Percentiles rank a stretch among this genome's conserved stretches.
These are phyloP conservation scores for Barnettozyma vustinii DNA, from an alignment of 805 yeast species.

Conservation along the genomic window DNA sequence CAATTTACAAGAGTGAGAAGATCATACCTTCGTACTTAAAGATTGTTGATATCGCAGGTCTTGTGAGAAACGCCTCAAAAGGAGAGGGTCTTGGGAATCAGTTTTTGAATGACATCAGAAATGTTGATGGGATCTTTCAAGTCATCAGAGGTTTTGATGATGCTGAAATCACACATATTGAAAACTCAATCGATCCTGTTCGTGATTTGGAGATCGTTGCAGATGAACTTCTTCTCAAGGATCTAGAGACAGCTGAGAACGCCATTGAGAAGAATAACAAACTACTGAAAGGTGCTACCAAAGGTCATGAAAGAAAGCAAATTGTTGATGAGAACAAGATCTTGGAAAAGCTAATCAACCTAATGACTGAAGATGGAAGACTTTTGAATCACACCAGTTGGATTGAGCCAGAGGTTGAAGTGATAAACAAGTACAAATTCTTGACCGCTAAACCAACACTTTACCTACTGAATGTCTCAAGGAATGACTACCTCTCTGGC, in stretches of 20 bases:
- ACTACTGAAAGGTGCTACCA: conserved; percentile 33
- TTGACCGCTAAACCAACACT: conserved; percentile 89
- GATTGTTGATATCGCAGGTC: conserved; percentile 76
- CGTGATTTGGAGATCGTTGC: conserved; percentile 71
- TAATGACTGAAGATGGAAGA: conserved; percentile 57
- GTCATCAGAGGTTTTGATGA: conserved; percentile 73
- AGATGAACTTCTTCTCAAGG: conserved; percentile 74
- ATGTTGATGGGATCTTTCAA: conserved; percentile 78
- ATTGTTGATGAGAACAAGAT: conserved; percentile 34
- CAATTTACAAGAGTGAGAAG: conserved; percentile 54
- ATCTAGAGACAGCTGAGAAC: conserved; percentile 62
- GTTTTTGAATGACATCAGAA: conserved; percentile 70
- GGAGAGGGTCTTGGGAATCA: conserved; percentile 85
- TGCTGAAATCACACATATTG: conserved; percentile 73
- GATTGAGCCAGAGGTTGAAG: conserved; percentile 58
- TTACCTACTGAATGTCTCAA: conserved; percentile 67
- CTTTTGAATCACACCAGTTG: conserved; percentile 57
- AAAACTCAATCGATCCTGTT: conserved; percentile 65
- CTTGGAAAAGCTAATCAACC: conserved; percentile 37
- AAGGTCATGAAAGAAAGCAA: conserved; percentile 44
- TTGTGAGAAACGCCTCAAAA: conserved; percentile 74
- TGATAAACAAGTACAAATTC: conserved; percentile 65
- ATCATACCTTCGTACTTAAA: conserved; percentile 65
- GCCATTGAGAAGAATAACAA: conserved; percentile 48
- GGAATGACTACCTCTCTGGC: conserved; percentile 55